These are phyloP conservation scores for Wallacemonas collosoma DNA, from an alignment of 208 protist genomes.

Conservation along the genomic window DNA sequence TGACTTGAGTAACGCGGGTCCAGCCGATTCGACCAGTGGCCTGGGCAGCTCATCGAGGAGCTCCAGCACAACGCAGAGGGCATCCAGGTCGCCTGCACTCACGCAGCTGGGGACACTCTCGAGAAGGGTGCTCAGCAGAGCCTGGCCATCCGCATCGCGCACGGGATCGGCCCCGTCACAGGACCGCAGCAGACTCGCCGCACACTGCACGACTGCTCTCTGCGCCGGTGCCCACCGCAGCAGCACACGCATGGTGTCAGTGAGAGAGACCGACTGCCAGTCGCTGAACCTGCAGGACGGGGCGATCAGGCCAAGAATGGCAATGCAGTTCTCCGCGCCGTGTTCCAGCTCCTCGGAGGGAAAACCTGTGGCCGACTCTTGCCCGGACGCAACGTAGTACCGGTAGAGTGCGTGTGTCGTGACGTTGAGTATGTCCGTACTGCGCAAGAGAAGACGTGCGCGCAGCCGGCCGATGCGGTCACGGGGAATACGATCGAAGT, in stretches of 20 bases:
- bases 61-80: constrained; percentile 39
- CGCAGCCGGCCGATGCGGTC: constrained; percentile 41
- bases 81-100: constrained; percentile 11
- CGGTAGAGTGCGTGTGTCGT: constrained; percentile 54
- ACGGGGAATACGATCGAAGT: constrained; percentile 60
- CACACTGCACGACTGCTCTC: constrained; percentile 36
- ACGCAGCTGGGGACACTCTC: constrained; percentile 6
- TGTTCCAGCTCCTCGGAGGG: constrained; percentile 29
- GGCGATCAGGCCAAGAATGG: constrained; percentile 34
- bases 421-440: constrained; percentile 35
- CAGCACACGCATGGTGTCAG: constrained; percentile 53
- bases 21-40: constrained; percentile 23
- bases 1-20: constrained; percentile 24
- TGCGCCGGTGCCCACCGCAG: constrained; percentile 57
- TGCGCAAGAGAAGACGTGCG: constrained; percentile 23
- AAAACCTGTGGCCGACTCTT: constrained; percentile 27
- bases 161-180: constrained; percentile 21
- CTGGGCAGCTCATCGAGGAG: constrained; percentile 49
- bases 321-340: constrained; percentile 39
- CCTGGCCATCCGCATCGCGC: neutral
- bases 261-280: constrained; percentile 56
- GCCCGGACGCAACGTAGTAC: constrained; percentile 55
- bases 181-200: constrained; percentile 38
- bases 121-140: constrained; percentile 2
- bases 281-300: constrained; percentile 33